Evolutionary conservation across 2,329 filamentous ascomycete species (phyloP), one percentile per base, ranked within the genome.

Genomic region (Fusarium xyrophilum): DNA sequence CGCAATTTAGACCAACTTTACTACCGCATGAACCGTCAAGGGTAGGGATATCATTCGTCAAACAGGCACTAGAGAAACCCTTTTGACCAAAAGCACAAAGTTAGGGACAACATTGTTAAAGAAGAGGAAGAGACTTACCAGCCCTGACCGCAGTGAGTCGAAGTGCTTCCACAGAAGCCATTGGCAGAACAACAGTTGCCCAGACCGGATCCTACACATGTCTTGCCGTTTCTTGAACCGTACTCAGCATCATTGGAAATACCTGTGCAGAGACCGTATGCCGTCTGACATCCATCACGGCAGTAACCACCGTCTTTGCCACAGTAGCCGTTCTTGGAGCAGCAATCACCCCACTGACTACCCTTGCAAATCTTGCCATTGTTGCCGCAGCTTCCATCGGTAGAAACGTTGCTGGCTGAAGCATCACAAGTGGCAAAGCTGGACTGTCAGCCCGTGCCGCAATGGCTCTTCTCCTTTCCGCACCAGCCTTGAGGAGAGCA

Each of bases 341-440:
- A 63, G 10, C 60, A 61, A 10, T 63, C 60, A 2, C 60, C 60
- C 6, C 7, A 61, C 2, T 3, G 3, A 6, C 60, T 63, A 0
- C 56, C 60, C n/a, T 63, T 63, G 7, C 50, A 63, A 30, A 28
- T 63, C 38, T 63, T 63, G 8, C 60, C 56, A 5, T 63, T 63
- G 27, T 60, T 63, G 11, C 56, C 60, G 23, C 60, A 63, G 25
- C 6, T 30, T 25, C 60, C 56, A 13, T 63, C 56, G 7, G 48
- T 63, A 2, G 60, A 63, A 7, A 60, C 17, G 5, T 25, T 53
- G 10, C 25, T 11, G 1, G 40, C n/a, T 1, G n/a, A 33, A 1
- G 14, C 46, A 1, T 62, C 30, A 25, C 25, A 25, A 25, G 25
- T 25, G 25, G 5, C 25, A 25, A 25, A 25, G 25, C 25, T 6